Evolutionary conservation across 78 protist genomes (phyloP), one percentile per base, ranked within the genome.

Genomic region (Cavenderia fasciculata): DNA sequence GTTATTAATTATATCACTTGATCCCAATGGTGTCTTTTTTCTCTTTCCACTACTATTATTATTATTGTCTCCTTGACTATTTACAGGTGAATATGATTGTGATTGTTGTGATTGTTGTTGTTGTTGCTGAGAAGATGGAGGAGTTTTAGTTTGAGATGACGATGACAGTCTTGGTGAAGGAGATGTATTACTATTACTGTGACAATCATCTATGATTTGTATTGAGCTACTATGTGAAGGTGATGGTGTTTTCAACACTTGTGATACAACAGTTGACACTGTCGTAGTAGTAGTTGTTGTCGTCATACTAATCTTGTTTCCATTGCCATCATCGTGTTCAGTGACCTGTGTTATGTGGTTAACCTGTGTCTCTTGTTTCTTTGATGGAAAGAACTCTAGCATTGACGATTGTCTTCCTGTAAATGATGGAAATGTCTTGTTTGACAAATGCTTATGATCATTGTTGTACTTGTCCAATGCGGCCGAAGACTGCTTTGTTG

Each of bases 351-450:
- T 40, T 16, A 31, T 40, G 43, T 27, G 18, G 4, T 6, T 10
- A 18, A 40, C 8, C 31, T 34, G n/a, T 2, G 69, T 31, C 16
- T 61, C 43, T 31, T 4, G 5, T 14, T 6, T 16, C 16, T 61
- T 61, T 40, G n/a, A 31, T 61, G 69, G 69, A 10, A 76, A 76
- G 62, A 62, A 76, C 31, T 76, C 86, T 11, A 40, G 52, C 23
- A 76, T 76, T 12, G 86, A 63, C 1, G 86, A 25, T 76, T 76
- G 86, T 63, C 49, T 41, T 2, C 86, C 73, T 1, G 36, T 43
- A 47, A 62, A 62, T 0, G 49, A 11, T 18, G 57, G 86, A 62
- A 76, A 76, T 34, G n/a, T n/a, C n/a, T n/a, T n/a, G n/a, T n/a
- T n/a, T n/a, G n/a, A n/a, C n/a, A n/a, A n/a, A n/a, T n/a, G n/a